Conservation (phyloP, 164 flowering plant species). For the Nelumbo lutea region DNA sequence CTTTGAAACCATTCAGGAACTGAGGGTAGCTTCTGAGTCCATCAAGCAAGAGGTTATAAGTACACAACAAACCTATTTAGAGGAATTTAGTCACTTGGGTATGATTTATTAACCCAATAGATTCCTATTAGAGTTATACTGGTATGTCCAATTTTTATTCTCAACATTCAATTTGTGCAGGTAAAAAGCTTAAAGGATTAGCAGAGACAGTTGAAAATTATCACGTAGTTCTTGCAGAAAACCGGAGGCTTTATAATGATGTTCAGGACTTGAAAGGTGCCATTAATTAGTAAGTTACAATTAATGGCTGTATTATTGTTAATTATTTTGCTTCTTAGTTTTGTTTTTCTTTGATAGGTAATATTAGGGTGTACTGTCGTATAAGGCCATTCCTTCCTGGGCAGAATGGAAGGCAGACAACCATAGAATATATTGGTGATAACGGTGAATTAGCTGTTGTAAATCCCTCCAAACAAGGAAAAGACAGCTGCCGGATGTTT, state of each 20-base stretch:
- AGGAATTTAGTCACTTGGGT: conserved; percentile 72
- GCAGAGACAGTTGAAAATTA: conserved; percentile 82
- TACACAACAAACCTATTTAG: conserved; percentile 37
- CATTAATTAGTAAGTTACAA: neutral
- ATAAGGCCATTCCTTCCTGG: conserved; percentile 86
- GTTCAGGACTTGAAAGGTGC: conserved; percentile 94
- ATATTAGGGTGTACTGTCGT: conserved; percentile 92
- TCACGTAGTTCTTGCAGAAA: conserved; percentile 76
- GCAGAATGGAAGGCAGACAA: conserved; percentile 63
- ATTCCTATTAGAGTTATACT: conserved; percentile 9
- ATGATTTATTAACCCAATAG: conserved; percentile 7
- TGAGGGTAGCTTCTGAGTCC: conserved; percentile 46
- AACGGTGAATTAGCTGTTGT: conserved; percentile 77
- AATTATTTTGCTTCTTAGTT: conserved; percentile 3
- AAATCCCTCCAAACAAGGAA: conserved; percentile 81
- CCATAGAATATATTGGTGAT: conserved; percentile 78
- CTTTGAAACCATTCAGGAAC: conserved; percentile 39
- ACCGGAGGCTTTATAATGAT: conserved; percentile 83
- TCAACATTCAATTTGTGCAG: conserved; percentile 27
- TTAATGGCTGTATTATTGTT: neutral
- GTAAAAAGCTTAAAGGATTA: conserved; percentile 56
- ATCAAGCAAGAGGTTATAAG: conserved; percentile 57
- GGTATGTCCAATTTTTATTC: neutral
- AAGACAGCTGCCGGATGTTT: conserved; percentile 64
- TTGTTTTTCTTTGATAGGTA: conserved; percentile 41